Evolutionary conservation across 1,284 basidiomycete genomes (phyloP).

Genomic region (Mycosarcoma mackinlayi): DNA sequence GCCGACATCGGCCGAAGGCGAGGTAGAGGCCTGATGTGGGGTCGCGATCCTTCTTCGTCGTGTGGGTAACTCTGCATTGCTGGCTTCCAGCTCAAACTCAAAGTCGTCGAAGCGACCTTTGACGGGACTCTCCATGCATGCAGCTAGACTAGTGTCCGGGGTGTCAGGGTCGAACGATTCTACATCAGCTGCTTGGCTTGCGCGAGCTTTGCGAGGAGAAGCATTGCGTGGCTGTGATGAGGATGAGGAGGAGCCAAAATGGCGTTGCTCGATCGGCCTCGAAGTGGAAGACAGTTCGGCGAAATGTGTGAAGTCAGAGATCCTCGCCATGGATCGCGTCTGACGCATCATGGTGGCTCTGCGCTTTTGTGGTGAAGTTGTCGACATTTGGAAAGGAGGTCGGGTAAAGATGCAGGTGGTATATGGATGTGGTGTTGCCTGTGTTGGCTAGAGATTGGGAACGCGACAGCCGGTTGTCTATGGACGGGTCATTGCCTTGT

Average conservation of each 20-base stretch:
- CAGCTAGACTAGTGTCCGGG: slow-evolving; percentile 26
- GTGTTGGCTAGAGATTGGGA: too few relatives aligned
- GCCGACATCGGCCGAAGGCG: slow-evolving; percentile 19
- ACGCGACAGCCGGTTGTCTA: too few relatives aligned
- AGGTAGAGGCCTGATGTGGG: slow-evolving; percentile 11
- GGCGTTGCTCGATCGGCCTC: slow-evolving; percentile 2
- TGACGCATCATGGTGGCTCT: slow-evolving; percentile 27
- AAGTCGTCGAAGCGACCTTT: slow-evolving; percentile 49
- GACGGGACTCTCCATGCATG: slow-evolving; percentile 46
- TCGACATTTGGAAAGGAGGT: slow-evolving; percentile 16
- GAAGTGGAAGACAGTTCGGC: slow-evolving; percentile 8
- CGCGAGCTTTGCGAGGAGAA: slow-evolving; percentile 26
- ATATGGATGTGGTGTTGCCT: background rate
- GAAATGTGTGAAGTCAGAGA: slow-evolving; percentile 25
- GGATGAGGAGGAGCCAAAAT: slow-evolving; percentile 2
- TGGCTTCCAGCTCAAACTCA: slow-evolving; percentile 47
- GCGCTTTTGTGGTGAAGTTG: slow-evolving; percentile 41
- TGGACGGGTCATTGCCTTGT: background rate
- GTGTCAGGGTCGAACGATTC: slow-evolving; percentile 36
- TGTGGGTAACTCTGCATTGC: slow-evolving; percentile 21
- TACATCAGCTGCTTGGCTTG: slow-evolving; percentile 21
- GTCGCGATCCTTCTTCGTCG: slow-evolving; percentile 22
- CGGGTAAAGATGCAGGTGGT: background rate
- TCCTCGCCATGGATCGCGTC: slow-evolving; percentile 47
- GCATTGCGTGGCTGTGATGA: slow-evolving; percentile 10